phyloP scores from a whole-genome alignment of 306 rosid genomes.

The Cucurbita argyrosperma region DNA sequence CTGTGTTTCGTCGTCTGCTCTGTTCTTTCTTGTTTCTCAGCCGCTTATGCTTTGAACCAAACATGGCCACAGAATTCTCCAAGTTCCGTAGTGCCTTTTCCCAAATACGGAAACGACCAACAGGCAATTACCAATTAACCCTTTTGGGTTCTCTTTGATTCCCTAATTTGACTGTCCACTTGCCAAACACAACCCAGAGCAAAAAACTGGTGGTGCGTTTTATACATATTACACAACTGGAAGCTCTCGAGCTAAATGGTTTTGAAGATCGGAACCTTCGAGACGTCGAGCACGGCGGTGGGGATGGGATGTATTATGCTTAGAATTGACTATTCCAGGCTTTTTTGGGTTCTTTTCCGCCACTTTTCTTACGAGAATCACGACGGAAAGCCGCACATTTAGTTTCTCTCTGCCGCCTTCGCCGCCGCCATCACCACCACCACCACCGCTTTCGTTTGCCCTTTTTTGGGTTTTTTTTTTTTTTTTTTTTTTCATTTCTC shows the following conservation, averaged over 20 bases:
- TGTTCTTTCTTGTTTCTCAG: background rate
- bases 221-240: background rate
- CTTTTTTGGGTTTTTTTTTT: no score
- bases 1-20: background rate
- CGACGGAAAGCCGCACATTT: conserved; percentile 56
- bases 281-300: conserved; percentile 21
- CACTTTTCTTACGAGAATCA: conserved; percentile 46
- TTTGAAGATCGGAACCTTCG: conserved; percentile 19
- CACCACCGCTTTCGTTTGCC: no score
- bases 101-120: background rate
- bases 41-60: background rate
- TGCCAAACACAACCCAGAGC: background rate
- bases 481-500: no score
- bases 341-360: conserved; percentile 52
- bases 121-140: background rate
- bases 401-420: background rate
- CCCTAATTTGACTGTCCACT: background rate
- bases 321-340: conserved; percentile 40
- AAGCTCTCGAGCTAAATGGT: conserved; percentile 22
- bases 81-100: background rate
- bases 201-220: background rate
- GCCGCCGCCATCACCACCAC: background rate
- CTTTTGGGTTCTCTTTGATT: background rate
- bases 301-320: conserved; percentile 46
- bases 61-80: background rate